Evolutionary conservation across 352 stramenopile species (phyloP), one percentile per base, ranked within the genome.

Genomic region (Pythium aquatile): DNA sequence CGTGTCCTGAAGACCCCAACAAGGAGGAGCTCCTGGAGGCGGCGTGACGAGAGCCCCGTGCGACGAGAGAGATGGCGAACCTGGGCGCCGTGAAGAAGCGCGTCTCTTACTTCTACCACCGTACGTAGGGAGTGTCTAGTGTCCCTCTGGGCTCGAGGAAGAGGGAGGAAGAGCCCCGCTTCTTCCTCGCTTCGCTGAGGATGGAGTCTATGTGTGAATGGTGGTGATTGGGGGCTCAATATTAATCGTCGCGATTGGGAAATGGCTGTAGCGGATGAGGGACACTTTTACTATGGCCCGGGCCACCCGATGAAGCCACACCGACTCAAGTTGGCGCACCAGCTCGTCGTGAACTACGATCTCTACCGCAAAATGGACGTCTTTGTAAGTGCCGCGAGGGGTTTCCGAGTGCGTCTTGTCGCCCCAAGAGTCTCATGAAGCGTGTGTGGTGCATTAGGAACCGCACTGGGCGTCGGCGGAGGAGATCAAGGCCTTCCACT

Each of bases 311-410:
- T 99, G 97, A 99, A 99, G 84, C 96, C 96, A 8, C 87, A 94
- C 61, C 92, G 98, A 55, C 84, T 99, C 42, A 98, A 98, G 81
- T 76, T 99, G 68, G 88, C 98, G 49, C 97, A 99, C 78, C 96
- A 99, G 70, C 84, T 99, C 3, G 90, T 99, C 40, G 80, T 99
- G n/a, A 91, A 92, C 47, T 99, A 99, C 77, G 97, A 98, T 30
- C 75, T 99, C 24, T 99, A 99, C 77, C 91, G 93, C 52, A 97
- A 99, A 77, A 99, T 99, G 96, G 97, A 99, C 66, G 97, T 99
- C 42, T 99, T 99, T 83, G 86, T 96, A 81, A 28, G 79, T 76
- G 16, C 17, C 16, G 2, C 13, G 4, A 35, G 24, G 20, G 40
- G 7, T 7, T 30, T 39, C 11, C 29, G n/a, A 24, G 66, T 2